phyloP scores from a whole-genome alignment of 139 green algal species.

The Picochlorum sp. region DNA sequence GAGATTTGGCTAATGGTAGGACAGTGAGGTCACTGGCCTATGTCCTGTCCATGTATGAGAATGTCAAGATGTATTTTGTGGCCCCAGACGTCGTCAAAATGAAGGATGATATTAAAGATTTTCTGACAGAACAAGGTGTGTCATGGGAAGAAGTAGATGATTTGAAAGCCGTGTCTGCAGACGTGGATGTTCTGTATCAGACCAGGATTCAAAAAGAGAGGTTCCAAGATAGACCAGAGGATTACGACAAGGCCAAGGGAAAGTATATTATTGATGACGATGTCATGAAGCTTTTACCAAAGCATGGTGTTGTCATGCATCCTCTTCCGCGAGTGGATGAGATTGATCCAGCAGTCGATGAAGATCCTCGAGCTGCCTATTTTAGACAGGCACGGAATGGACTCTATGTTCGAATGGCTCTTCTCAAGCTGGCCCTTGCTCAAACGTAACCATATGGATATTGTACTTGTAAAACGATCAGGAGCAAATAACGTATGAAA shows the following conservation, averaged over 20 bases:
- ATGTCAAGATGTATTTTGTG: constrained; percentile 93
- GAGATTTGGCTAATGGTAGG: constrained; percentile 92
- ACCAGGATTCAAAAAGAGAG: constrained; percentile 98
- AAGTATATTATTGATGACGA: constrained; percentile 91
- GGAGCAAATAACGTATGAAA: not conserved
- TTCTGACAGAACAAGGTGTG: constrained; percentile 53
- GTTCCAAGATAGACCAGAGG: constrained; percentile 70
- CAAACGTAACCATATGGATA: not conserved
- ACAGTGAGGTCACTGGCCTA: constrained; percentile 84
- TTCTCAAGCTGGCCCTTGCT: constrained; percentile 76
- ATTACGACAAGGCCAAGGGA: constrained; percentile 69
- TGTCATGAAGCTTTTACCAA: constrained; percentile 71
- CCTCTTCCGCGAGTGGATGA: constrained; percentile 95
- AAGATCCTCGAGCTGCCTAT: constrained; percentile 90
- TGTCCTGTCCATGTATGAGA: constrained; percentile 80
- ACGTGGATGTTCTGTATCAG: constrained; percentile 95
- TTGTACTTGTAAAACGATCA: not conserved
- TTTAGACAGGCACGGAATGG: constrained; percentile 97
- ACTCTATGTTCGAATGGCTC: constrained; percentile 95
- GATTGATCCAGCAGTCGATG: constrained; percentile 87
- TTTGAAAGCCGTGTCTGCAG: constrained; percentile 49
- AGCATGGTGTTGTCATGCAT: constrained; percentile 90
- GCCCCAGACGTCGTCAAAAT: constrained; percentile 85
- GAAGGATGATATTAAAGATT: constrained; percentile 94
- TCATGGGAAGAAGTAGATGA: constrained; percentile 81